Evolutionary conservation across 2,329 filamentous ascomycete genomes (phyloP).

Genomic region (Pseudogymnoascus sp.): DNA sequence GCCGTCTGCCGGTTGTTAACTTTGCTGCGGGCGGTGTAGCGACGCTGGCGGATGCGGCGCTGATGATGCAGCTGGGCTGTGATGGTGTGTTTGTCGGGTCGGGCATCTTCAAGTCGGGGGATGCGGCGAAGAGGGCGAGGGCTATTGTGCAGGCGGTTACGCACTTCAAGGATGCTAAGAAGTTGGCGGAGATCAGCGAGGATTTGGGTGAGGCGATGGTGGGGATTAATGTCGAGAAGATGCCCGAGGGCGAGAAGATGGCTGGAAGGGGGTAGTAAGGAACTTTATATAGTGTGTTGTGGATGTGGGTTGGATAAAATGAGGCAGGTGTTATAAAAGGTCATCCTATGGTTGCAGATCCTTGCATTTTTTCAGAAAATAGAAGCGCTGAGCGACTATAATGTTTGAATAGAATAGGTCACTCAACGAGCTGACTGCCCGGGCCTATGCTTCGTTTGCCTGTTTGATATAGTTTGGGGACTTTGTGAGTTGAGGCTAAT

Average conservation of each 20-base stretch:
- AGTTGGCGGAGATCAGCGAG: conserved; percentile 78
- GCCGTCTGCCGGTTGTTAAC: conserved; percentile 89
- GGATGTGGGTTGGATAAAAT: neutral
- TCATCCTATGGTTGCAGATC: neutral
- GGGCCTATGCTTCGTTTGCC: too few species aligned
- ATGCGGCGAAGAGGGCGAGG: conserved; percentile 81
- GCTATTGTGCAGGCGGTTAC: conserved; percentile 93
- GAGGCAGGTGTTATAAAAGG: neutral
- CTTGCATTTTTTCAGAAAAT: conserved; percentile 3
- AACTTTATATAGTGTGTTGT: neutral
- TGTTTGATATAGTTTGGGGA: too few species aligned
- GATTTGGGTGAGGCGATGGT: conserved; percentile 96
- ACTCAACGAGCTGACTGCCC: too few species aligned
- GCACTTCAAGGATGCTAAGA: conserved; percentile 77
- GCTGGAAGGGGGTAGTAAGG: conserved; percentile 85
- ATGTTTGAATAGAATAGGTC: conserved; percentile 3
- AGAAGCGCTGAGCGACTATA: neutral
- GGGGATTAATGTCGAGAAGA: conserved; percentile 75
- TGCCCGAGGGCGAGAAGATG: conserved; percentile 75
- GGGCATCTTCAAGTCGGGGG: conserved; percentile 94
- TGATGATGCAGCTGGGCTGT: conserved; percentile 99
- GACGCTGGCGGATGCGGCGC: conserved; percentile 91
- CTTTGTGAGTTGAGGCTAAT: too few species aligned
- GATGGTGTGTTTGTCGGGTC: conserved; percentile 96
- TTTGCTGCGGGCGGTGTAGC: conserved; percentile 98